phyloP scores from a whole-genome alignment of 495 filamentous ascomycete genomes.

The Aspergillus avenaceus region DNA sequence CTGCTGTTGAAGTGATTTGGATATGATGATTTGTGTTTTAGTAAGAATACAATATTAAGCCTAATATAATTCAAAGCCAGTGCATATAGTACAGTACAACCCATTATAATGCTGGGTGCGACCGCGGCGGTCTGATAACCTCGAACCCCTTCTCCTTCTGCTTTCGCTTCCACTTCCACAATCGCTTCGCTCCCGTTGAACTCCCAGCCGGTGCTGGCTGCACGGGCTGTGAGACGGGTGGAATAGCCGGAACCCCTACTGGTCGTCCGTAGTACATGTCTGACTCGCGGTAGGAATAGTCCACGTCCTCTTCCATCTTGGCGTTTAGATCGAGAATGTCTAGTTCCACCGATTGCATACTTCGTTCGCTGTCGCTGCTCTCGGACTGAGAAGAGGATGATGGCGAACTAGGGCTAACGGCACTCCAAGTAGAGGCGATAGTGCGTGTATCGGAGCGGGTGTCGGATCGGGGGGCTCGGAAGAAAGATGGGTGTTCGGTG shows the following conservation, averaged over 20 bases:
- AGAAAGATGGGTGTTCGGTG: constrained; percentile 1
- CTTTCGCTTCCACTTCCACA: not conserved
- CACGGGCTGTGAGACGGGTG: not conserved
- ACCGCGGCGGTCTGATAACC: constrained; percentile 13
- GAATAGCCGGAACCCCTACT: not conserved
- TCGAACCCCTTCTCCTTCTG: constrained; percentile 14
- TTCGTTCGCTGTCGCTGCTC: not conserved
- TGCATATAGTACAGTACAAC: too few relatives aligned
- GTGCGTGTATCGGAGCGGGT: not conserved
- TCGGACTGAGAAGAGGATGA: not conserved
- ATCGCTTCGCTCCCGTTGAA: not conserved
- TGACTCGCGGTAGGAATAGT: constrained; percentile 12
- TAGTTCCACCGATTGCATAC: constrained; percentile 1
- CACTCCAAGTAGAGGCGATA: not conserved
- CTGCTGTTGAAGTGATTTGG: too few relatives aligned
- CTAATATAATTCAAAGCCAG: too few relatives aligned
- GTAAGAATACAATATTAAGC: too few relatives aligned
- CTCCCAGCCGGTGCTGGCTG: not conserved
- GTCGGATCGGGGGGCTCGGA: not conserved
- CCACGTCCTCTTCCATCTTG: not conserved
- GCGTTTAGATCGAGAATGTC: not conserved
- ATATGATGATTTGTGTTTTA: too few relatives aligned
- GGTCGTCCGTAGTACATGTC: constrained; percentile 9
- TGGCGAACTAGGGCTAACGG: not conserved
- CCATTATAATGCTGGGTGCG: too few relatives aligned